These are phyloP conservation scores for Diaporthe amygdali DNA, from an alignment of 2,329 filamentous ascomycete genomes.

Conservation along the genomic window DNA sequence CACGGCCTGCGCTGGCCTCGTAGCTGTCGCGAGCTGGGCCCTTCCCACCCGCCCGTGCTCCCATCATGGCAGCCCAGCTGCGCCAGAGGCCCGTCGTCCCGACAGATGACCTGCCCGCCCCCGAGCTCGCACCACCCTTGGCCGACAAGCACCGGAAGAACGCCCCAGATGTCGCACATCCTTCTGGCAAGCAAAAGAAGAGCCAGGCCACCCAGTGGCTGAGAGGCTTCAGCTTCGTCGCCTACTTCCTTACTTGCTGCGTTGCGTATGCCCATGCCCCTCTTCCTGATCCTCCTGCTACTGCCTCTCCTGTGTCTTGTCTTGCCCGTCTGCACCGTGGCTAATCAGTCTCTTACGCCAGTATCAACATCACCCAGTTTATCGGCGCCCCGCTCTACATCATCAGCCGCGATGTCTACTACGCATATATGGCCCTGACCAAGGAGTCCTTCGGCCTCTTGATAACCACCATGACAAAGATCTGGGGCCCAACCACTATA, in stretches of 20 bases:
- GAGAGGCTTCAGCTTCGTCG: slow-evolving; percentile 54
- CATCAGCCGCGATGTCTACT: slow-evolving; percentile 78
- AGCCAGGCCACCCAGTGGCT: slow-evolving; percentile 54
- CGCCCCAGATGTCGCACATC: slow-evolving; percentile 43
- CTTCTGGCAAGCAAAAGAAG: slow-evolving; percentile 61
- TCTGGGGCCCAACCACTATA: slow-evolving; percentile 85
- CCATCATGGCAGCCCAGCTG: slow-evolving; percentile 42
- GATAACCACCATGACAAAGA: slow-evolving; percentile 80
- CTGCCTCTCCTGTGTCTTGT: background rate
- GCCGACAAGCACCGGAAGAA: slow-evolving; percentile 21
- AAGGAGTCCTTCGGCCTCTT: slow-evolving; percentile 84
- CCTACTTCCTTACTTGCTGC: slow-evolving; percentile 58
- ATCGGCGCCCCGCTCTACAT: slow-evolving; percentile 78
- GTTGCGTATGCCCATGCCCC: slow-evolving; percentile 48
- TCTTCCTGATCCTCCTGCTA: too few relatives aligned
- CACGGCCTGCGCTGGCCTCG: background rate
- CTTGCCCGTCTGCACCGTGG: background rate
- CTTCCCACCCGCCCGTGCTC: slow-evolving; percentile 4
- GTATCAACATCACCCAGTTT: slow-evolving; percentile 74
- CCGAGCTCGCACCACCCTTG: slow-evolving; percentile 32
- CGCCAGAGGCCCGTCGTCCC: slow-evolving; percentile 37
- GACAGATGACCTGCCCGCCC: slow-evolving; percentile 27
- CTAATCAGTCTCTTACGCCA: slow-evolving; percentile 34
- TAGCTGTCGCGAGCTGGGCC: background rate
- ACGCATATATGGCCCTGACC: slow-evolving; percentile 85